Conservation (phyloP, 2,329 filamentous ascomycete genomes). For the Dryadomyces sulphureus region DNA sequence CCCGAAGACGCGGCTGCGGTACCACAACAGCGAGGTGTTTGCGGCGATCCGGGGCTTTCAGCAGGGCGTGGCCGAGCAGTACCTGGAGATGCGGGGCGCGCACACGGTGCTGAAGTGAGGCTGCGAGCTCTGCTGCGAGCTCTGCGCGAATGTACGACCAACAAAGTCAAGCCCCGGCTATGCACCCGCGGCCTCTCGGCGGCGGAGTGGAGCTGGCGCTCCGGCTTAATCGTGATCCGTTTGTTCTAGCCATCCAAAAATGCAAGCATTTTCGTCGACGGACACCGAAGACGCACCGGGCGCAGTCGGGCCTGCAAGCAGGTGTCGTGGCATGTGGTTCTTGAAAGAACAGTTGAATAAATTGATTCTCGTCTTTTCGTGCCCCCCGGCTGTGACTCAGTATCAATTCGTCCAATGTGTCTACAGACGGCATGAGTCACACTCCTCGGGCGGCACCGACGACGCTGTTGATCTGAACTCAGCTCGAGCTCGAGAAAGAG, state of each 20-base stretch:
- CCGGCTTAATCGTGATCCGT: slow-evolving; percentile 96
- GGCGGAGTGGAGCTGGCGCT: slow-evolving; percentile 68
- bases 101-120: slow-evolving; percentile 81
- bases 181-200: slow-evolving; percentile 67
- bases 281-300: slow-evolving; percentile 68
- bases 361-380: too few relatives aligned
- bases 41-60: slow-evolving; percentile 64
- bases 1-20: slow-evolving; percentile 84
- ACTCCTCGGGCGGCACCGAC: too few relatives aligned
- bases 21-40: slow-evolving; percentile 90
- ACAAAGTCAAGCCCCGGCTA: slow-evolving; percentile 95
- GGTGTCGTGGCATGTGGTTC: slow-evolving; percentile 22
- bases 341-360: background rate
- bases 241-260: slow-evolving; percentile 53
- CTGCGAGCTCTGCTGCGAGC: background rate
- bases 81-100: slow-evolving; percentile 77
- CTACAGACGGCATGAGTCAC: too few relatives aligned
- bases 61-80: slow-evolving; percentile 73
- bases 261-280: slow-evolving; percentile 33
- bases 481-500: background rate
- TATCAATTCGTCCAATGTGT: too few relatives aligned
- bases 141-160: slow-evolving; percentile 53
- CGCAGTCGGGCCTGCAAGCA: slow-evolving; percentile 48
- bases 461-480: background rate
- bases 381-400: too few relatives aligned